phyloP scores from a whole-genome alignment of 345 rosid species.

The Acer campestre region DNA sequence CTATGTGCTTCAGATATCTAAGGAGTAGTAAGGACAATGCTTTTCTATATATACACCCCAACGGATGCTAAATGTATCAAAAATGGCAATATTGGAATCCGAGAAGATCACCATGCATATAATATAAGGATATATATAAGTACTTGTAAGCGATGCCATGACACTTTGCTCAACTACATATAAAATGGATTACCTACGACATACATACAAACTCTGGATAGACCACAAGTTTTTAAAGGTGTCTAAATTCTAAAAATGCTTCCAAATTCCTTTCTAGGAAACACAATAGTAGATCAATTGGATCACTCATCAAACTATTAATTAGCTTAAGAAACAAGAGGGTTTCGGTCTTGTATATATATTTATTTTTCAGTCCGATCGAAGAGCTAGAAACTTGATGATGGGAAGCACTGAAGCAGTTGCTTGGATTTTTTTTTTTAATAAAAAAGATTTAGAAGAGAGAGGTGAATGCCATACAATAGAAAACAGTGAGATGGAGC shows the following conservation, averaged over 20 bases:
- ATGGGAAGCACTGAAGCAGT: neutral
- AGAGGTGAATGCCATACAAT: constrained; percentile 19
- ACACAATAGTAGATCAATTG: neutral
- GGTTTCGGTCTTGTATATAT: too few species aligned
- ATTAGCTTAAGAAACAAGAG: neutral
- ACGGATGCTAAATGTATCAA: constrained; percentile 6
- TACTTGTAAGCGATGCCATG: neutral
- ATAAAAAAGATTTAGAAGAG: constrained; percentile 22
- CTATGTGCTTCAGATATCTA: constrained; percentile 7
- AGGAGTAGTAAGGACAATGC: constrained; percentile 6
- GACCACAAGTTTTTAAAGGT: neutral
- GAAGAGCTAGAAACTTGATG: constrained; percentile 1
- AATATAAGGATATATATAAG: too few species aligned
- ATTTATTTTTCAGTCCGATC: neutral
- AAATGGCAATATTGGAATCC: constrained; percentile 14
- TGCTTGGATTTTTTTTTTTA: neutral
- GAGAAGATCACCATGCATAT: constrained; percentile 18
- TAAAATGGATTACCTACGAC: neutral
- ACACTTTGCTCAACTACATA: neutral
- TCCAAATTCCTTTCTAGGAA: neutral
- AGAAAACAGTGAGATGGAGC: constrained; percentile 19
- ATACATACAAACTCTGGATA: neutral
- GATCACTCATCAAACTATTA: neutral
- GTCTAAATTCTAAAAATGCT: neutral
- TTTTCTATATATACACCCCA: neutral